Evolutionary conservation across 164 flowering plant species (phyloP), one percentile per base, ranked within the genome.

Genomic region (Hamamelis virginiana): DNA sequence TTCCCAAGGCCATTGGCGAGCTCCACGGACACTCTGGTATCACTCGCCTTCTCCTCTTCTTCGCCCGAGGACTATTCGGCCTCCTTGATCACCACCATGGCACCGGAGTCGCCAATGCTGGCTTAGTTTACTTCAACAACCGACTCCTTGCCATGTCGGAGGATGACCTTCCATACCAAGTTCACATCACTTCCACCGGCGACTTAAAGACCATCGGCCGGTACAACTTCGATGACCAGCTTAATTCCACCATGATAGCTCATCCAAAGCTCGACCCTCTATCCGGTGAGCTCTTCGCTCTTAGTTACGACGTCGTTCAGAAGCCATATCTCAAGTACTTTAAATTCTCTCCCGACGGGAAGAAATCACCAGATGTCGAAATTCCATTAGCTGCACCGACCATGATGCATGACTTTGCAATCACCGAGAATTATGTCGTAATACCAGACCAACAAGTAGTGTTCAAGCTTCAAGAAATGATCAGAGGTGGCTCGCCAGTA

Each of bases 361-460:
- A 19, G 15, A 80, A 80, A 25, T 80, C 80, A 6, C 71, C 73
- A 18, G 82, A 76, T 65, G 82, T 80, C 9, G 80, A 80, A 8
- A 80, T 80, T 22, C 80, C 77, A 1, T 47, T 80, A 0, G 18
- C 59, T 1, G 68, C 23, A 9, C 82, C 82, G 15, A 76, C 80
- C 25, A 76, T 80, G 82, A 80, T 76, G 75, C 82, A 80, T 46
- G 82, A 80, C 50, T 80, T 80, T 62, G 82, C 82, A 0, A 80
- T 80, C 71, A 80, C 82, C 0, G 80, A 80, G 75, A 80, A 80
- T 58, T 80, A 68, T 58, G 82, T 76, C 3, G 77, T 80, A 58
- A 76, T 80, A 14, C 82, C 82, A 0, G 82, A 80, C 53, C 82
- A 80, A 25, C 82, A 80, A 18, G 82, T 80, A 15, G 82, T 80